phyloP scores from a whole-genome alignment of 192 early-diverging fungal genomes.

The Neocallimastix lanati region DNA sequence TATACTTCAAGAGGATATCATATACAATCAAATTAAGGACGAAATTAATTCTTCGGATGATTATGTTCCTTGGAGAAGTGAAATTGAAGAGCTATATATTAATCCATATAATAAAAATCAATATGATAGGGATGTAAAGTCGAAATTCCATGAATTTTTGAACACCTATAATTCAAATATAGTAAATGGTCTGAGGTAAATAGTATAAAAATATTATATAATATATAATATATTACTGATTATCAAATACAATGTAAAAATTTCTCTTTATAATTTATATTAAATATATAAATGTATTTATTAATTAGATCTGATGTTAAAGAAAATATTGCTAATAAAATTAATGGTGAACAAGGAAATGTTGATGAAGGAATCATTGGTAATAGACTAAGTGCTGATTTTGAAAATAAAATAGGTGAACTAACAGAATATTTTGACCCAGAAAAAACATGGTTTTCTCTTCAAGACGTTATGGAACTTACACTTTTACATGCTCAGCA shows the following conservation, averaged over 20 bases:
- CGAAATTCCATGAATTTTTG: neutral
- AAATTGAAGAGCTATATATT: neutral
- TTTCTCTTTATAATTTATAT: too few relatives aligned
- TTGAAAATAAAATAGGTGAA: neutral
- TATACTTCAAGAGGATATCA: neutral
- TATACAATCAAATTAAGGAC: neutral
- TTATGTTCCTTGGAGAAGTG: neutral
- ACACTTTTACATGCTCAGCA: constrained; percentile 40
- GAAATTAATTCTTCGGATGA: neutral
- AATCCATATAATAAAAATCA: neutral
- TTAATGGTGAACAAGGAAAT: neutral
- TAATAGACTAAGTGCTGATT: neutral
- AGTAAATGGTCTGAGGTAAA: neutral
- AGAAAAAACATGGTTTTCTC: constrained; percentile 13
- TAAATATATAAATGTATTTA: neutral
- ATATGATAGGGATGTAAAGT: neutral
- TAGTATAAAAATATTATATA: too few relatives aligned
- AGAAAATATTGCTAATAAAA: neutral
- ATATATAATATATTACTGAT: too few relatives aligned
- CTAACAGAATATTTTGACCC: neutral
- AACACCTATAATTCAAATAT: neutral
- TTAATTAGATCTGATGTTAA: neutral
- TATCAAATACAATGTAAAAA: too few relatives aligned
- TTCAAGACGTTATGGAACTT: constrained; percentile 40
- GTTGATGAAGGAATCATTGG: neutral